A percentile compares a stretch with the other conserved stretches of the same genome.
Conservation (phyloP, 345 rosid genomes). For the Abelmoschus esculentus region DNA sequence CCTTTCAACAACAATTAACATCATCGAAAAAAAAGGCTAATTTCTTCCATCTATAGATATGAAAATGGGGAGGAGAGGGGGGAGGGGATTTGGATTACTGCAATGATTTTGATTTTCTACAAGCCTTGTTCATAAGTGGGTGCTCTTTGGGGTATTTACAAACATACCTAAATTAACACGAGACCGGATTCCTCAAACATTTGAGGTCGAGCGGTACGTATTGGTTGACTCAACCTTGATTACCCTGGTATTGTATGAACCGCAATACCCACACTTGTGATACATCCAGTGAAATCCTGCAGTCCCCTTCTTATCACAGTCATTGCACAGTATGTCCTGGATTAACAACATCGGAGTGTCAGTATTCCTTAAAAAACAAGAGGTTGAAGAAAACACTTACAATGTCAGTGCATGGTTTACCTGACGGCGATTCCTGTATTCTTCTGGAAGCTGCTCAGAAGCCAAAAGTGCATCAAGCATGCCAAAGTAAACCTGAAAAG, state of each 20-base stretch:
- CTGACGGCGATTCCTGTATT: slow-evolving; percentile 49
- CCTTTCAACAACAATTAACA: background rate
- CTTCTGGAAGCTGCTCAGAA: slow-evolving; percentile 56
- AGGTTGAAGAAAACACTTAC: background rate
- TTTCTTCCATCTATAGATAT: background rate
- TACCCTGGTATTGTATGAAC: slow-evolving; percentile 60
- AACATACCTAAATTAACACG: background rate
- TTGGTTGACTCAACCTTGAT: slow-evolving; percentile 21
- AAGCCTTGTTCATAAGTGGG: background rate
- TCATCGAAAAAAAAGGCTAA: background rate
- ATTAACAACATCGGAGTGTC: background rate
- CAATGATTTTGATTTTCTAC: background rate
- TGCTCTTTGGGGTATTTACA: slow-evolving; percentile 1
- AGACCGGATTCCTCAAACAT: background rate
- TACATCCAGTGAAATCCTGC: slow-evolving; percentile 72
- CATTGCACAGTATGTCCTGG: slow-evolving; percentile 68
- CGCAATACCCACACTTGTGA: slow-evolving; percentile 56
- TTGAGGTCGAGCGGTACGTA: slow-evolving; percentile 14
- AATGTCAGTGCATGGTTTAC: slow-evolving; percentile 14
- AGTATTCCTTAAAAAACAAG: background rate
- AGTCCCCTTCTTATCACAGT: slow-evolving; percentile 57
- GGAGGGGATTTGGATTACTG: background rate
- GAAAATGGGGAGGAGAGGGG: background rate
- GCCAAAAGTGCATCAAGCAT: slow-evolving; percentile 57
- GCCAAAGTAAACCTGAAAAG: slow-evolving; percentile 47